These are phyloP conservation scores for Spergularia azorica DNA, from an alignment of 179 eudicot species.

Conservation along the genomic window DNA sequence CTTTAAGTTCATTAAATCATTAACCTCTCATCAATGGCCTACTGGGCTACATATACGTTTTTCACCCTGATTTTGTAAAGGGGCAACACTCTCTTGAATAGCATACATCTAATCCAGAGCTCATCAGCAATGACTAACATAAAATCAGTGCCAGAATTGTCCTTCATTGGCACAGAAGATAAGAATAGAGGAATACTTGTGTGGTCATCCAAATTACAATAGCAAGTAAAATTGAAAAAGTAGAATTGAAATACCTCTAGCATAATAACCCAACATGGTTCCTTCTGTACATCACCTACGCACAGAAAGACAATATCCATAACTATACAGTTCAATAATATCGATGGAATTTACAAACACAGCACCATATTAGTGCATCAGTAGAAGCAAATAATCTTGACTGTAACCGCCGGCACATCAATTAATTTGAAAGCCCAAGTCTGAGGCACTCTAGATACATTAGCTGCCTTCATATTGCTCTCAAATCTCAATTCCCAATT, in stretches of 20 bases:
- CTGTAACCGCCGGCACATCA: not conserved
- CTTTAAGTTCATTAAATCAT: not conserved
- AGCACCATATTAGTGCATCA: not conserved
- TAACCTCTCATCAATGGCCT: not conserved
- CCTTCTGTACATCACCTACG: slow-evolving; percentile 63
- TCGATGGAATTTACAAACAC: not conserved
- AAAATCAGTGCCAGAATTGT: not conserved
- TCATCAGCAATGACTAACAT: not conserved
- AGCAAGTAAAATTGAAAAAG: not conserved
- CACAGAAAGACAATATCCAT: slow-evolving; percentile 25
- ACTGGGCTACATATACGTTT: not conserved
- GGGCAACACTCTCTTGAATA: too few relatives aligned
- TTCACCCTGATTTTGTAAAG: too few relatives aligned
- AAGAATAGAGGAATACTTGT: not conserved
- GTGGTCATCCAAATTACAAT: not conserved
- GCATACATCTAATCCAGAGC: not conserved
- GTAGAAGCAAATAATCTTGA: not conserved
- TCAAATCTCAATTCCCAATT: not conserved
- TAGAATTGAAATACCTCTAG: slow-evolving; percentile 62
- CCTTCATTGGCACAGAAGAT: not conserved
- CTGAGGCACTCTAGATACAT: not conserved
- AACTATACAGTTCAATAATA: not conserved
- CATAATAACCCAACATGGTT: slow-evolving; percentile 98
- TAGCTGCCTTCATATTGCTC: slow-evolving; percentile 2
- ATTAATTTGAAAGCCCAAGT: not conserved